Percentiles rank a stretch among this genome's conserved stretches.
phyloP scores from a whole-genome alignment of 257 asterid species.

The Nicotiana otophora region DNA sequence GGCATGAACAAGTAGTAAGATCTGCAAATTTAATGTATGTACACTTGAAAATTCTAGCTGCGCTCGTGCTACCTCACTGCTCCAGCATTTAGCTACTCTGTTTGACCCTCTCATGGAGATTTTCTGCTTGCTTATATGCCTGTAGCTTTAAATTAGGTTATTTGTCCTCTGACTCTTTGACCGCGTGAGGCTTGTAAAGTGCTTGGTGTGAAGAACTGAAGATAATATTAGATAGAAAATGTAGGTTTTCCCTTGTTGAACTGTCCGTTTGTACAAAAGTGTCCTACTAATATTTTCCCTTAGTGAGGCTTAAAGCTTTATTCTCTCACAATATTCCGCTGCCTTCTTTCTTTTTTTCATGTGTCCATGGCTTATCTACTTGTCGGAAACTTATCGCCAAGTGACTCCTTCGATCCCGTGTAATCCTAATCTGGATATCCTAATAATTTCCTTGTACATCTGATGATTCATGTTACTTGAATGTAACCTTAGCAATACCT shows the following conservation, averaged over 20 bases:
- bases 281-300: background rate
- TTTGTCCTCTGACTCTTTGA: background rate
- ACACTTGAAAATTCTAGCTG: background rate
- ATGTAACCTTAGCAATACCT: background rate
- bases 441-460: background rate
- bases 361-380: background rate
- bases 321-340: background rate
- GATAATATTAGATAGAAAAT: background rate
- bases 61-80: background rate
- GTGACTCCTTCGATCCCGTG: background rate
- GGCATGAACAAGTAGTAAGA: background rate
- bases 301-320: background rate
- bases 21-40: background rate
- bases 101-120: background rate
- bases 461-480: background rate
- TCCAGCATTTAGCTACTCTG: background rate
- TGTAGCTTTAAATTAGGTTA: background rate
- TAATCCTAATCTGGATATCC: background rate
- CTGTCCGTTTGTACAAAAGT: background rate
- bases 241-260: background rate
- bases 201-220: background rate
- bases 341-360: background rate
- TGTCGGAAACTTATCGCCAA: background rate
- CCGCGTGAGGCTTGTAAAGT: no score
- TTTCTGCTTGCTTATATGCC: background rate